Conservation (phyloP, 371 early-diverging fungal genomes). For the Mortierella sp. region DNA sequence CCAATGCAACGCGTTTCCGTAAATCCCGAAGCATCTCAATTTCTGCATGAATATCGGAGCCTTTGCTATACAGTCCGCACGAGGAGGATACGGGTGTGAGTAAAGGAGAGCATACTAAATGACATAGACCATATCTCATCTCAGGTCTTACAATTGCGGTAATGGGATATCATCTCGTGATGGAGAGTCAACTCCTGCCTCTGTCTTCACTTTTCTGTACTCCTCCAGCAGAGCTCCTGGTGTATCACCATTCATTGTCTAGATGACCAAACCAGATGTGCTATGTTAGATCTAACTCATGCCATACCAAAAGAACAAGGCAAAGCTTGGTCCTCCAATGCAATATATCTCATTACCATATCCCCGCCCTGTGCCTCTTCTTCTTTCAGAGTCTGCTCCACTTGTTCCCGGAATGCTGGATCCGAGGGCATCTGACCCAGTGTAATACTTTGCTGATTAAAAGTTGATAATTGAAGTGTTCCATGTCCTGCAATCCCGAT, state of each 20-base stretch:
- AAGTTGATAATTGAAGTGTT: slow-evolving; percentile 78
- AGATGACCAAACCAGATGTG: neutral
- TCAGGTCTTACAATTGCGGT: slow-evolving; percentile 75
- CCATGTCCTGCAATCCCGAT: slow-evolving; percentile 85
- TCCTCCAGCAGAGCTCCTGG: slow-evolving; percentile 55
- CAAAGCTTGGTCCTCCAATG: too few species aligned
- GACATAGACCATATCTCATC: neutral
- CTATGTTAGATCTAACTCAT: too few species aligned
- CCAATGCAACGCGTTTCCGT: slow-evolving; percentile 80
- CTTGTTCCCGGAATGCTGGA: slow-evolving; percentile 52
- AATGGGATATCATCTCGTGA: slow-evolving; percentile 67
- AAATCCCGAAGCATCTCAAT: slow-evolving; percentile 86
- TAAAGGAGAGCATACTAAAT: neutral
- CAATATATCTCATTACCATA: slow-evolving; percentile 1
- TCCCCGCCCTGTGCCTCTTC: slow-evolving; percentile 35
- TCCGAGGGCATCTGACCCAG: slow-evolving; percentile 74
- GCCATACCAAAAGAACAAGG: too few species aligned
- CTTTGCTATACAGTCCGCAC: slow-evolving; percentile 62
- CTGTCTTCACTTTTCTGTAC: slow-evolving; percentile 57
- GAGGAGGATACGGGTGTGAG: too few species aligned
- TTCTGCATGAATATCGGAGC: slow-evolving; percentile 78
- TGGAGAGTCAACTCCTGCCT: slow-evolving; percentile 61
- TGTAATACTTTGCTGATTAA: slow-evolving; percentile 80
- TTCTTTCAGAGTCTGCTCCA: slow-evolving; percentile 58
- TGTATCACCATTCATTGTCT: slow-evolving; percentile 35